These are phyloP conservation scores for Leccinum subgranulosum DNA, from an alignment of 768 basidiomycete species.

Conservation along the genomic window DNA sequence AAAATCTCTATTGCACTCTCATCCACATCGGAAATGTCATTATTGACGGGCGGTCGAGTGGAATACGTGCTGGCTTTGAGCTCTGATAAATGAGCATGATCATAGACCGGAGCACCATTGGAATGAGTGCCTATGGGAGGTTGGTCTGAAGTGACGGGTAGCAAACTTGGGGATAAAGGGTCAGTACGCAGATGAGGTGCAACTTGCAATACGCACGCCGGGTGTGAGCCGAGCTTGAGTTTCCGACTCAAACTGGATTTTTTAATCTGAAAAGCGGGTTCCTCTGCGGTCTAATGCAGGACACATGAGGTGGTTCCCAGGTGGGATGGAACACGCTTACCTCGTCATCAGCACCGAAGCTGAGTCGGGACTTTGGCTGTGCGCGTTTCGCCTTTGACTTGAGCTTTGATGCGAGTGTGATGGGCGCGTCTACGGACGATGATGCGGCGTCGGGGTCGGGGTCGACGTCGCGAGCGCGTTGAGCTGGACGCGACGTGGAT, in stretches of 20 bases:
- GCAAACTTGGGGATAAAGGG: conserved; percentile 25
- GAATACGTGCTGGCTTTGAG: conserved; percentile 75
- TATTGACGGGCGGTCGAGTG: conserved; percentile 40
- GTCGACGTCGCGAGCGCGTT: conserved; percentile 39
- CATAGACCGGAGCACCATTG: conserved; percentile 60
- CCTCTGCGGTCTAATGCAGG: conserved; percentile 47
- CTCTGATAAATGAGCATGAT: conserved; percentile 68
- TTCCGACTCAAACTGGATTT: conserved; percentile 76
- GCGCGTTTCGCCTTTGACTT: conserved; percentile 70
- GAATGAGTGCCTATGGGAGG: conserved; percentile 46
- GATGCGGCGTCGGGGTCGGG: conserved; percentile 29
- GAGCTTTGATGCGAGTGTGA: conserved; percentile 58
- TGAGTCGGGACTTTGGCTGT: conserved; percentile 65
- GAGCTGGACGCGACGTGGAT: conserved; percentile 38
- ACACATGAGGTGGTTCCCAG: conserved; percentile 26
- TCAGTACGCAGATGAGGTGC: conserved; percentile 4
- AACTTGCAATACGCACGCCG: conserved; percentile 38
- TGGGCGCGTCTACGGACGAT: conserved; percentile 43
- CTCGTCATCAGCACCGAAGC: conserved; percentile 74
- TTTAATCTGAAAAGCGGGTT: conserved; percentile 73
- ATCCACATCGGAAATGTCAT: conserved; percentile 45
- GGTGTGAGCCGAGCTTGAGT: conserved; percentile 52
- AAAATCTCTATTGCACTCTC: conserved; percentile 35
- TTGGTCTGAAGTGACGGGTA: conserved; percentile 52
- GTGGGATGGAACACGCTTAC: conserved; percentile 36